Evolutionary conservation across 768 basidiomycete genomes (phyloP), one percentile per base, ranked within the genome.

Genomic region (Lactarius quietus): DNA sequence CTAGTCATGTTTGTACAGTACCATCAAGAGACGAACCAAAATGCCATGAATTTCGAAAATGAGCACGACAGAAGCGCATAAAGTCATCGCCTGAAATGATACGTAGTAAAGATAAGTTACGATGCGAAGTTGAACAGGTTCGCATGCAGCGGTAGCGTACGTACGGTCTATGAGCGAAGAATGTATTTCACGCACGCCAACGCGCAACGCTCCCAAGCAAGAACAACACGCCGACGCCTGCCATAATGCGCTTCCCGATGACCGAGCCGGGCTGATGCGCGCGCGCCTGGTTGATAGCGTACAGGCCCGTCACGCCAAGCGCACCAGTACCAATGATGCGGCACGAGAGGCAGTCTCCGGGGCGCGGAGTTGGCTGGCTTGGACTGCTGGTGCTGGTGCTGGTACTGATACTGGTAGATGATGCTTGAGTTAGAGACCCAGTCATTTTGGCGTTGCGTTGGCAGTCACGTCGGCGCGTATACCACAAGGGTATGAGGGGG

Each of bases 251-350:
- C 73, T 89, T 90, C 63, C 88, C 87, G 31, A 80, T 71, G 5
- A 80, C 74, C 2, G 83, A 84, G 6, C 89, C 88, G 9, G 85
- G 87, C 14, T 86, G 86, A 51, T 79, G 78, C 29, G 81, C 79
- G 55, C 89, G 84, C 31, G 88, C 82, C 78, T 83, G 81, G 73
- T 82, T 81, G 31, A 92, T 74, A 2, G 90, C 88, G 72, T 92
- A 90, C 29, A 86, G 66, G 6, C 90, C 89, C 6, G 85, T 81
- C 5, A 81, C 81, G 26, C 80, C 83, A 6, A 91, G 80, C 2
- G 86, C 84, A 35, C 78, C 84, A 0, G 88, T 83, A 23, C 89
- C 89, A 45, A 89, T 82, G 61, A 91, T 76, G 48, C 84, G 83
- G 73, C 90, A 92, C 1, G 86, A 80, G n/a, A 89, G 70, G 66